Percentiles rank a stretch among this genome's conserved stretches.
phyloP scores from a whole-genome alignment of 179 eudicot species.

The Beta corolliflora region DNA sequence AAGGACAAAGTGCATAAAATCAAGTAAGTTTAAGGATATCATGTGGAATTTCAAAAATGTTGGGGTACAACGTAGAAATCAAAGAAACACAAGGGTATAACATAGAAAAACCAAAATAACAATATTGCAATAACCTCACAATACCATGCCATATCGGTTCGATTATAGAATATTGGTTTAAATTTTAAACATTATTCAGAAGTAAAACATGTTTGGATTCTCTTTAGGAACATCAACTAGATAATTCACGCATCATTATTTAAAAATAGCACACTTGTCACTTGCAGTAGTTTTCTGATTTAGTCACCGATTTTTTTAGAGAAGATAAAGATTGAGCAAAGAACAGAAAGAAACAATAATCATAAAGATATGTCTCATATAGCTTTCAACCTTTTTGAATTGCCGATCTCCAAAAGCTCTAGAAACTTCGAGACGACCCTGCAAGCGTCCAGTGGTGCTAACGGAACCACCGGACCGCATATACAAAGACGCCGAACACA shows the following conservation, averaged over 20 bases:
- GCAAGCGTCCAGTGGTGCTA: conserved; percentile 77
- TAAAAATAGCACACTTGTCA: background rate
- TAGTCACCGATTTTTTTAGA: background rate
- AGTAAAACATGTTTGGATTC: background rate
- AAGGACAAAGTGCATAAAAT: too few species aligned
- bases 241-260: background rate
- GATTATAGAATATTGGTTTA: background rate
- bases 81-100: too few species aligned
- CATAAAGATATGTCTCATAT: background rate
- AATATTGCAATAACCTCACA: too few species aligned
- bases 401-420: conserved; percentile 94
- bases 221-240: too few species aligned
- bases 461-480: conserved; percentile 84
- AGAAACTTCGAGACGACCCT: conserved; percentile 89
- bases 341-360: background rate
- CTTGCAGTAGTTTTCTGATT: background rate
- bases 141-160: too few species aligned
- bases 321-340: background rate
- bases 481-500: conserved; percentile 14
- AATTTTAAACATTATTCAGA: too few species aligned
- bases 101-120: too few species aligned
- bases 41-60: too few species aligned
- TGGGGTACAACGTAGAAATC: too few species aligned
- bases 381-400: conserved; percentile 68
- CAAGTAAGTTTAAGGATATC: too few species aligned